Conservation (phyloP, 1,284 basidiomycete species). For the Pseudozyma sp. region DNA sequence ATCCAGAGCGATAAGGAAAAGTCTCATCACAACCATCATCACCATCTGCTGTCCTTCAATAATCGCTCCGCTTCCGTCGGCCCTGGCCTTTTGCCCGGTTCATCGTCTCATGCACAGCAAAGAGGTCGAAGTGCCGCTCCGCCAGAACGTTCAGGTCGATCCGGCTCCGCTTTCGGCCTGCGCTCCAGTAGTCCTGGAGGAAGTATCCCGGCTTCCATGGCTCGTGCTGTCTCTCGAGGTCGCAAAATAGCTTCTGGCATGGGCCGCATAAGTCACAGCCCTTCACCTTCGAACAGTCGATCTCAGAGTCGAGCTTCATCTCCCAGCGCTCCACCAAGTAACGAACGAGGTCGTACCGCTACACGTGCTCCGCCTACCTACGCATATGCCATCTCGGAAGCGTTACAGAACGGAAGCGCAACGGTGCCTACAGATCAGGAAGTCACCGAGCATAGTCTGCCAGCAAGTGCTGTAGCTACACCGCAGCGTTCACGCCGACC, state of each 20-base stretch:
- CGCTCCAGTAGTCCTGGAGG: conserved; percentile 47
- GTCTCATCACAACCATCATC: conserved; percentile 29
- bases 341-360: conserved; percentile 39
- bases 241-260: conserved; percentile 43
- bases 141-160: conserved; percentile 41
- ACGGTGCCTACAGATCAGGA: conserved; percentile 27
- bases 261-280: conserved; percentile 52
- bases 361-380: conserved; percentile 41
- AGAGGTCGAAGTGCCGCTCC: conserved; percentile 38
- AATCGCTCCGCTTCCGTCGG: conserved; percentile 35
- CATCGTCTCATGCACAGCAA: conserved; percentile 23
- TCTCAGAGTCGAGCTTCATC: conserved; percentile 40
- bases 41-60: conserved; percentile 26
- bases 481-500: conserved; percentile 42
- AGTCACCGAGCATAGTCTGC: conserved; percentile 32
- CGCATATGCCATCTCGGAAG: conserved; percentile 37
- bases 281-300: conserved; percentile 42
- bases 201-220: conserved; percentile 53
- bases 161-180: conserved; percentile 46
- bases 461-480: conserved; percentile 31
- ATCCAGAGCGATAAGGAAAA: conserved; percentile 50
- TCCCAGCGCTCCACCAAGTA: conserved; percentile 25
- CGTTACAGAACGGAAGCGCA: conserved; percentile 18
- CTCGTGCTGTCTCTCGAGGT: conserved; percentile 53
- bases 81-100: conserved; percentile 11